Evolutionary conservation across 345 rosid species (phyloP).

Genomic region (Fremontodendron californicum): DNA sequence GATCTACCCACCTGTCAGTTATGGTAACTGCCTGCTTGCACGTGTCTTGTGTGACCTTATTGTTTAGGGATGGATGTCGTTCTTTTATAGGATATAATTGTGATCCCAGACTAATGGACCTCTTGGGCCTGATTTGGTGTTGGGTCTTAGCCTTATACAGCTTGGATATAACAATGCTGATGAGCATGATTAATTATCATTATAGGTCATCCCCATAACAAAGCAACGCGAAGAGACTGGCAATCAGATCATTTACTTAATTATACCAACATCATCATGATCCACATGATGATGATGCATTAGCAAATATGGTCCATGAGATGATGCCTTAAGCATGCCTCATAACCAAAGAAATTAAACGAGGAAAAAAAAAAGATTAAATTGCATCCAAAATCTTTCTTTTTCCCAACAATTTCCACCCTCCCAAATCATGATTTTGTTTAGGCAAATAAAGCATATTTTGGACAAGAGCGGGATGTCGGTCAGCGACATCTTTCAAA

Average conservation of each 20-base stretch:
- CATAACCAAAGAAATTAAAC: neutral
- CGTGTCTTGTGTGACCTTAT: too few relatives aligned
- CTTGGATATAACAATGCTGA: too few relatives aligned
- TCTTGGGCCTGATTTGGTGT: too few relatives aligned
- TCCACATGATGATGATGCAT: constrained; percentile 8
- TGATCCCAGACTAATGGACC: too few relatives aligned
- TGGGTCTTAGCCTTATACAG: too few relatives aligned
- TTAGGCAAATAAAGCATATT: neutral
- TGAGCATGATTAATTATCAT: constrained; percentile 15
- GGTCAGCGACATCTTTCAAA: constrained; percentile 26
- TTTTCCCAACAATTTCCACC: too few relatives aligned
- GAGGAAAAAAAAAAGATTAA: too few relatives aligned
- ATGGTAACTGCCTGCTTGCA: too few relatives aligned
- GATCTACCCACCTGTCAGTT: too few relatives aligned
- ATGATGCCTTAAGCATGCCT: constrained; percentile 29
- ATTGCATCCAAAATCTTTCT: too few relatives aligned
- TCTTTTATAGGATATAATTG: too few relatives aligned
- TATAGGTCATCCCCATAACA: constrained; percentile 22
- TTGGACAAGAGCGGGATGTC: neutral
- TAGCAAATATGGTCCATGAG: constrained; percentile 20
- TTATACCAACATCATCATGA: constrained; percentile 33
- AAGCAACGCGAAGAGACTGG: constrained; percentile 19
- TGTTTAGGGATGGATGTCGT: too few relatives aligned
- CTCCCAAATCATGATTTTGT: constrained; percentile 22
- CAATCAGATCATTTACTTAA: constrained; percentile 24